Conservation (phyloP, 108 stramenopile genomes). For the Cyclotella cryptica region DNA sequence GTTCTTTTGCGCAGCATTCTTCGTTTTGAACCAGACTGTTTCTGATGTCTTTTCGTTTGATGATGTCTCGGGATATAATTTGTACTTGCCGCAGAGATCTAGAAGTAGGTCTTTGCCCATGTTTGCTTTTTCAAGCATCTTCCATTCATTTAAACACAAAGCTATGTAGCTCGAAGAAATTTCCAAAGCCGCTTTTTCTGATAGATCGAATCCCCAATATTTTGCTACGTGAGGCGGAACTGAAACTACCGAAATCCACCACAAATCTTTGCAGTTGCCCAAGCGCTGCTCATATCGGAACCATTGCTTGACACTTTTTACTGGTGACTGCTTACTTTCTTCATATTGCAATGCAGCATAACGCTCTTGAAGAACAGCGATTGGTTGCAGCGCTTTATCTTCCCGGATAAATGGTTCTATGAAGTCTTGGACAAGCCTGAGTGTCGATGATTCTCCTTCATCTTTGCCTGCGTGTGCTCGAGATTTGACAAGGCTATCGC, state of each 20-base stretch:
- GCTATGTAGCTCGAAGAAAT: slow-evolving; percentile 19
- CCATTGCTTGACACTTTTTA: slow-evolving; percentile 29
- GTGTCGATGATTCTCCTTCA: neutral
- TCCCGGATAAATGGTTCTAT: neutral
- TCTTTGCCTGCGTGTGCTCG: neutral
- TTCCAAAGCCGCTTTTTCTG: neutral
- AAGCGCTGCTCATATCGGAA: neutral
- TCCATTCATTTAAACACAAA: neutral
- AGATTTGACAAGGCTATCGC: neutral
- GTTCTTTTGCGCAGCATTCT: slow-evolving; percentile 32
- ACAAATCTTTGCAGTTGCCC: slow-evolving; percentile 2
- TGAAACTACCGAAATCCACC: slow-evolving; percentile 19
- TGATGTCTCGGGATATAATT: neutral
- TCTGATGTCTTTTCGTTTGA: neutral
- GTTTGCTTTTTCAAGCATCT: neutral
- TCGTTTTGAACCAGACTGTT: slow-evolving; percentile 34
- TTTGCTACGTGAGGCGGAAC: slow-evolving; percentile 5
- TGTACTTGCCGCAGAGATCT: slow-evolving; percentile 18
- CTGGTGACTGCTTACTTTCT: slow-evolving; percentile 13
- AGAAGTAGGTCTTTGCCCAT: slow-evolving; percentile 2
- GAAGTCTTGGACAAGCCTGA: neutral
- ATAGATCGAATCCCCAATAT: slow-evolving; percentile 6
- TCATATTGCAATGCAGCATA: slow-evolving; percentile 10
- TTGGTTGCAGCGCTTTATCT: neutral
- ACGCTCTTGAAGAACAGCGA: slow-evolving; percentile 6